Evolutionary conservation across 2,329 filamentous ascomycete species (phyloP).

Genomic region (Curvularia sp.): DNA sequence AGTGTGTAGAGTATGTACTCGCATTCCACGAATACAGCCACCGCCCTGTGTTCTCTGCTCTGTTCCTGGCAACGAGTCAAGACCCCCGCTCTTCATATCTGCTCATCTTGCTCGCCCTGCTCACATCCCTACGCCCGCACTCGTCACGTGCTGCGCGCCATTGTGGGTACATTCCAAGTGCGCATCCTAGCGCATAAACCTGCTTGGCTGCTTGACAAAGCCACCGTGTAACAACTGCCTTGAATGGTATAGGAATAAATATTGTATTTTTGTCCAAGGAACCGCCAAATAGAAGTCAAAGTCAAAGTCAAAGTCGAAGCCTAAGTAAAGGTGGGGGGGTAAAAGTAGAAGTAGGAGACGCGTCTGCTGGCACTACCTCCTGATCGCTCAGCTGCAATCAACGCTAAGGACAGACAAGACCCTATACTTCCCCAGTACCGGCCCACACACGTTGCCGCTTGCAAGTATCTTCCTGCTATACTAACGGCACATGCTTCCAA

Average conservation of each 20-base stretch:
- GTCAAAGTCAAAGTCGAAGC: neutral
- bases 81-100: neutral
- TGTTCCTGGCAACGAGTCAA: neutral
- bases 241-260: slow-evolving; percentile 17
- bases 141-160: slow-evolving; percentile 18
- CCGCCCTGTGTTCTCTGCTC: neutral
- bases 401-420: slow-evolving; percentile 38
- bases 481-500: slow-evolving; percentile 14
- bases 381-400: slow-evolving; percentile 35
- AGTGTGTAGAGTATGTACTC: too few species aligned
- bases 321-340: neutral
- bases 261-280: slow-evolving; percentile 32
- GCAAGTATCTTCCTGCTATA: slow-evolving; percentile 15
- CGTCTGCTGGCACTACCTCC: slow-evolving; percentile 16
- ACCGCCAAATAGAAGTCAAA: slow-evolving; percentile 14
- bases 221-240: slow-evolving; percentile 6
- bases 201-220: slow-evolving; percentile 1
- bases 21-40: neutral
- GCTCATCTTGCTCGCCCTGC: neutral
- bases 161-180: slow-evolving; percentile 9
- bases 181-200: slow-evolving; percentile 18
- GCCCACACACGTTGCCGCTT: slow-evolving; percentile 13
- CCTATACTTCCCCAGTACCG: slow-evolving; percentile 16
- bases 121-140: slow-evolving; percentile 3
- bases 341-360: slow-evolving; percentile 4